Evolutionary conservation across 306 rosid genomes (phyloP), one percentile per base, ranked within the genome.

Genomic region (Castanea mollissima): DNA sequence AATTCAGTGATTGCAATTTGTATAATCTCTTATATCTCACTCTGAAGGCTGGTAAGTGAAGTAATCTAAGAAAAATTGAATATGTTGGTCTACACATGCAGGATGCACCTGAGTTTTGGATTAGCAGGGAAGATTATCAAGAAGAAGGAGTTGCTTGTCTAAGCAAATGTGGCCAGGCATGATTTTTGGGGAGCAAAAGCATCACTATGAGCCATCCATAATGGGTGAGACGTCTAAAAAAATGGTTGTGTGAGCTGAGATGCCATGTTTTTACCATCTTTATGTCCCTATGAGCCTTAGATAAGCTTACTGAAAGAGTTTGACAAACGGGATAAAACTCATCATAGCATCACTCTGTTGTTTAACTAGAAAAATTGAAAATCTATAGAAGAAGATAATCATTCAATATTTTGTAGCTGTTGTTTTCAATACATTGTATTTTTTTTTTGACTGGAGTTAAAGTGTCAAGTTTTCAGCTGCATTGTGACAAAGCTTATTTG

Each of bases 21-120:
- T 51, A 18, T 44, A 3, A 1, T 16, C 20, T 25, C 31, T 55
- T 57, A 14, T 62, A 5, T 62, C 69, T 62, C n/a, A 12, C 38
- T 27, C 5, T 60, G 8, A 13, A 10, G 67, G 67, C 34, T 60
- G 65, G 65, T 41, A 41, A 63, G 20, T 27, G 46, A 79, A 74
- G 68, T 81, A 20, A 65, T 73, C 69, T 74, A 76, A 87, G 80
- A 75, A 76, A 82, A 49, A 77, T 69, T 62, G 35, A 83, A 79
- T 74, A 52, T 78, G 77, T 76, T 77, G 78, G 82, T 83, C 87
- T 46, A 82, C 69, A 78, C 74, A 55, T 77, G 77, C 92, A 96
- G 98, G 98, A 96, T 87, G 94, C 99, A 25, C 98, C 98, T 51
- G 98, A 93, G 79, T 96, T 91, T 86, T 96, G 99, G 99, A 93